A percentile compares a stretch with the other conserved stretches of the same genome.
Conservation (phyloP, 805 yeast species). For the Kodamaea restingae region DNA sequence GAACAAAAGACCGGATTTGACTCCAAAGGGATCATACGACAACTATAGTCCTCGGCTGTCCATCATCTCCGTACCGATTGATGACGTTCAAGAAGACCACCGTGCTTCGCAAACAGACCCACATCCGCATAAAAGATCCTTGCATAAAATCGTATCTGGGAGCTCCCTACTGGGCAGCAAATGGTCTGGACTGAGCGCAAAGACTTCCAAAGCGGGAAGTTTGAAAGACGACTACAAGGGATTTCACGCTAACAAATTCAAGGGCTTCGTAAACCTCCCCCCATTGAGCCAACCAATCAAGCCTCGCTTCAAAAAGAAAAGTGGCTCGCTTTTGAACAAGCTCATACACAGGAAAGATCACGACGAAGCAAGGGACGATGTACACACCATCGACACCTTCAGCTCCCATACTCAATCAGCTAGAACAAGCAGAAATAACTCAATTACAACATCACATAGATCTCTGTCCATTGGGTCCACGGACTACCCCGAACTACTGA, state of each 20-base stretch:
- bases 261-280: conserved; percentile 35
- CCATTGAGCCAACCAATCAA: conserved; percentile 49
- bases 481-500: conserved; percentile 3
- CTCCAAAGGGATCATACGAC: conserved; percentile 6
- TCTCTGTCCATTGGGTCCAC: conserved; percentile 11
- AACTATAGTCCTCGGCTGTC: conserved; percentile 14
- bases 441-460: conserved; percentile 6
- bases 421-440: conserved; percentile 11
- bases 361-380: conserved; percentile 7
- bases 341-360: conserved; percentile 31
- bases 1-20: neutral
- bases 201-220: conserved; percentile 4
- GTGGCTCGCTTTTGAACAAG: conserved; percentile 36
- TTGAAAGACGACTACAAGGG: conserved; percentile 33
- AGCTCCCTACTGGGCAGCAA: neutral
- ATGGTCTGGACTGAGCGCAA: neutral
- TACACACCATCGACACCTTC: conserved; percentile 1
- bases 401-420: conserved; percentile 4
- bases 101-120: neutral
- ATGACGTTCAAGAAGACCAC: conserved; percentile 2
- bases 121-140: conserved; percentile 1
- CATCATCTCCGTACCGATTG: conserved; percentile 8
- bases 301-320: conserved; percentile 40
- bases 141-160: neutral
- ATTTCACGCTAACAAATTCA: conserved; percentile 33